A percentile compares a stretch with the other conserved stretches of the same genome.
Evolutionary conservation across 805 yeast genomes (phyloP).

Genomic region (Teunomyces tritomae): DNA sequence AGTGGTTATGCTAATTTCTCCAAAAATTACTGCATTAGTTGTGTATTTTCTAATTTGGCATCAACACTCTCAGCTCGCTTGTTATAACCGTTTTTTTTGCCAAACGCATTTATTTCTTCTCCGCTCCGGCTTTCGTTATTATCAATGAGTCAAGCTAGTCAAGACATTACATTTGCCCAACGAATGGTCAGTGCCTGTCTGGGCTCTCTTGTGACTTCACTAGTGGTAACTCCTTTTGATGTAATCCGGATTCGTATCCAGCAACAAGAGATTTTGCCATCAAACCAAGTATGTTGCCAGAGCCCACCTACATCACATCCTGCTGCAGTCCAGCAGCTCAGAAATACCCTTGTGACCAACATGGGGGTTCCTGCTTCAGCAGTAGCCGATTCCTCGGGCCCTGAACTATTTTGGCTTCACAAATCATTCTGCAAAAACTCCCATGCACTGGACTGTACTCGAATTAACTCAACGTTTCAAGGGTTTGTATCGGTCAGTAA

Average conservation of each 20-base stretch:
- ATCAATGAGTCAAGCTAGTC: not conserved
- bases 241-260: slow-evolving; percentile 75
- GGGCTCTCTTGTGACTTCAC: slow-evolving; percentile 70
- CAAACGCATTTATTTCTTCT: not conserved
- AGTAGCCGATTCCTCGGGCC: slow-evolving; percentile 7
- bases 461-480: slow-evolving; percentile 67
- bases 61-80: not conserved
- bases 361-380: not conserved
- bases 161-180: slow-evolving; percentile 47
- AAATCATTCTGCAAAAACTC: slow-evolving; percentile 33
- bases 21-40: too few relatives aligned
- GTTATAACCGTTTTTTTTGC: not conserved
- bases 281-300: slow-evolving; percentile 25
- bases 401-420: slow-evolving; percentile 34
- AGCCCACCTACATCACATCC: slow-evolving; percentile 8
- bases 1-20: too few relatives aligned
- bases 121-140: not conserved
- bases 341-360: slow-evolving; percentile 8
- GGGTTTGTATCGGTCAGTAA: slow-evolving; percentile 65
- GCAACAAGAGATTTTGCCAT: slow-evolving; percentile 63
- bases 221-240: slow-evolving; percentile 78
- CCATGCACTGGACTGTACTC: slow-evolving; percentile 38
- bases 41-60: too few relatives aligned
- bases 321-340: slow-evolving; percentile 10
- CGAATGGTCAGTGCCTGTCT: slow-evolving; percentile 77